Conservation (phyloP, 306 rosid species). For the Quercus dentata region DNA sequence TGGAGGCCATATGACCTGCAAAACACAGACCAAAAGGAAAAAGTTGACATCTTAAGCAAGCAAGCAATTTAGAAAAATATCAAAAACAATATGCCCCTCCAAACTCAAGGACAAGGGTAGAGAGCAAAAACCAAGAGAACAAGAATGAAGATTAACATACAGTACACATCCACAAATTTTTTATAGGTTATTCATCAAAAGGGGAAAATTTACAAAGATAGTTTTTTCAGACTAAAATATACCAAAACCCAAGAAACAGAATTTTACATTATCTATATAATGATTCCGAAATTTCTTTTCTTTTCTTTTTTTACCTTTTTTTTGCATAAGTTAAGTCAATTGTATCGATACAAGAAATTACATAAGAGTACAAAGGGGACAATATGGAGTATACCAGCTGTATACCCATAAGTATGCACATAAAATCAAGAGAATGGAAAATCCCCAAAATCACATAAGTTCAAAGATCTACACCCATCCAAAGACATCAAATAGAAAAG, state of each 20-base stretch:
- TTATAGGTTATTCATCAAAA: neutral
- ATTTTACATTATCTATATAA: neutral
- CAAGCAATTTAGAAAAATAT: neutral
- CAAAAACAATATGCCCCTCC: slow-evolving; percentile 1
- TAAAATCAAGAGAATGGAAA: too few relatives aligned
- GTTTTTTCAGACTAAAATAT: neutral
- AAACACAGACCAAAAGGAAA: slow-evolving; percentile 21
- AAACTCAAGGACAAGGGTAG: neutral
- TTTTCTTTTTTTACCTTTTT: too few relatives aligned
- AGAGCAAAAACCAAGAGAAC: neutral
- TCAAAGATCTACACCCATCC: too few relatives aligned
- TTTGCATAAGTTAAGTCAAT: too few relatives aligned
- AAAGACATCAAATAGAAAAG: too few relatives aligned
- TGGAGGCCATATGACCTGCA: slow-evolving; percentile 73
- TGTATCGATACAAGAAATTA: too few relatives aligned
- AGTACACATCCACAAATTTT: neutral
- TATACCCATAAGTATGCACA: too few relatives aligned
- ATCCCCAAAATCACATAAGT: too few relatives aligned
- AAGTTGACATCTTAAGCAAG: slow-evolving; percentile 3
- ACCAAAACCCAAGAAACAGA: neutral
- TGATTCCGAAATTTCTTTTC: neutral
- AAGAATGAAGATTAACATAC: neutral
- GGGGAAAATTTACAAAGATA: neutral
- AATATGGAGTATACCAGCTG: too few relatives aligned
- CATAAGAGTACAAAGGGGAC: too few relatives aligned